Evolutionary conservation across 805 yeast species (phyloP), one percentile per base, ranked within the genome.

Genomic region (Myxozyma geophila): DNA sequence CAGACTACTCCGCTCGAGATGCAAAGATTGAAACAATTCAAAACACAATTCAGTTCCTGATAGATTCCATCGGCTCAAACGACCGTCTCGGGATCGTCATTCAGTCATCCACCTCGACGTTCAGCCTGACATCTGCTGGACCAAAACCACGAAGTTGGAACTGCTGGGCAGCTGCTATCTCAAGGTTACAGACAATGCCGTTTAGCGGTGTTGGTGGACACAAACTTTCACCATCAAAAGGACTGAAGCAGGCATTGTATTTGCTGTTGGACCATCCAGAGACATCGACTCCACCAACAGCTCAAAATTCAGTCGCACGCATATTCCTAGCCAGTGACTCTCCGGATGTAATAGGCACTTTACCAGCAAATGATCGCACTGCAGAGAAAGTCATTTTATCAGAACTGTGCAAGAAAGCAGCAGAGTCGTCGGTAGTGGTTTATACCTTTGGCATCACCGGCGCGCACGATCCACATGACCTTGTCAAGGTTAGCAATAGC

Each of bases 371-470:
- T 21, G 61, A 50, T 28, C 44, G 36, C 19, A n/a, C 36, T 7
- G 13, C 37, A 10, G 55, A 46, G 35, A n/a, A n/a, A n/a, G 9
- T 12, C 23, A 23, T 39, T n/a, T n/a, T 58, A 33, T 15, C 28
- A 8, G 51, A 60, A 17, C 33, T 57, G 28, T 57, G 59, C 41
- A 10, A 23, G 35, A n/a, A 13, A 12, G 61, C 62, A 9, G 10
- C 21, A 39, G 37, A 46, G 1, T 21, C 35, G 2, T 40, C 49
- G 12, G 54, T 69, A 28, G 47, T 52, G 10, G 54, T 71, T 13
- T 68, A 71, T 50, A 47, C 71, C 2, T 71, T 71, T 58, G 73
- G 74, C n/a, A 54, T 70, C 40, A 61, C 70, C 13, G 46, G 47
- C 23, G 50, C 55, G 39, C 72, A 71, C 54, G 63, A 61, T 9